These are phyloP conservation scores for Sanghuangporus weigelae DNA, from an alignment of 1,284 basidiomycete genomes.

Conservation along the genomic window DNA sequence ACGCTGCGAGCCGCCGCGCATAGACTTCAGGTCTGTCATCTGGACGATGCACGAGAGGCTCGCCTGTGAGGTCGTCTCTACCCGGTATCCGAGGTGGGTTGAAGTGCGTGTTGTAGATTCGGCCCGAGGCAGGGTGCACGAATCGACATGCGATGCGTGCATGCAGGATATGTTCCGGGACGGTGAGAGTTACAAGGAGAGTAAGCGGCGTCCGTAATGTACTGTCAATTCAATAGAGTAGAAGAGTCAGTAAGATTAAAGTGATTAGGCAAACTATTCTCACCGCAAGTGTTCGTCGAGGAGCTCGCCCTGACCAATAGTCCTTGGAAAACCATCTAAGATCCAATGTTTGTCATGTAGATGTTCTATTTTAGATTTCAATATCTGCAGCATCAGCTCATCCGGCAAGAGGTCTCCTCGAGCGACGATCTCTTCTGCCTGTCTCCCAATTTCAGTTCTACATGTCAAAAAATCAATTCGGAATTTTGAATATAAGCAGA, in stretches of 20 bases:
- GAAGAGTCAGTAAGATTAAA: constrained; percentile 4
- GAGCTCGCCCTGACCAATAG: constrained; percentile 82
- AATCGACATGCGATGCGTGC: constrained; percentile 89
- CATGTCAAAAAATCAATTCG: not conserved
- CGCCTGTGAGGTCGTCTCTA: constrained; percentile 89
- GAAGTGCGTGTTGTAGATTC: constrained; percentile 91
- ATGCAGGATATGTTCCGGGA: constrained; percentile 87
- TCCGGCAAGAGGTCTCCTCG: constrained; percentile 73
- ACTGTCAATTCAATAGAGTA: constrained; percentile 30
- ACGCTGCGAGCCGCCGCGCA: not conserved
- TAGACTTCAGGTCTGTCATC: constrained; percentile 82
- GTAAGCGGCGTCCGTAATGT: constrained; percentile 61
- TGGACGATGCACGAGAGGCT: constrained; percentile 82
- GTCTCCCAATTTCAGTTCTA: constrained; percentile 64
- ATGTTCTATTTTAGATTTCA: constrained; percentile 65
- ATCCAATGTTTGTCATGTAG: constrained; percentile 84
- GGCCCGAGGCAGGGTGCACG: constrained; percentile 89
- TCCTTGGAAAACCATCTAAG: constrained; percentile 95
- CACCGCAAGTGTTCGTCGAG: constrained; percentile 73
- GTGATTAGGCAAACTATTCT: constrained; percentile 21
- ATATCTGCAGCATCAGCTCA: constrained; percentile 70
- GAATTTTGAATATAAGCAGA: not conserved
- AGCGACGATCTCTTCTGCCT: constrained; percentile 74
- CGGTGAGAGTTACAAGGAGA: constrained; percentile 87
- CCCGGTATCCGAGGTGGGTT: constrained; percentile 87